Conservation (phyloP, 2,329 filamentous ascomycete species). For the Myriangium duriaei region DNA sequence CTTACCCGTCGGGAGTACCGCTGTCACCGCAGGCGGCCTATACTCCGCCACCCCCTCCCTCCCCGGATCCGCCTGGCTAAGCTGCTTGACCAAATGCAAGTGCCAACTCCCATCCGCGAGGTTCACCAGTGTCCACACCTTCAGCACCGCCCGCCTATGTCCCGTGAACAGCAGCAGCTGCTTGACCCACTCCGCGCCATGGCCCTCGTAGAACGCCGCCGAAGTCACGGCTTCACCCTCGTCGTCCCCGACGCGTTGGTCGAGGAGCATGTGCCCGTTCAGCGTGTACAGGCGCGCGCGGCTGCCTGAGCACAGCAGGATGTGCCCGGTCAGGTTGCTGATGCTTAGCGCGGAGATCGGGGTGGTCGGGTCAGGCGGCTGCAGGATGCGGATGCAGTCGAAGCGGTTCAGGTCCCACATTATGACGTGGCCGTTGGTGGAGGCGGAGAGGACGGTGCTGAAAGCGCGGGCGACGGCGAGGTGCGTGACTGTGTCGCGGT, state of each 20-base stretch:
- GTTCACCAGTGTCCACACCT: conserved; percentile 50
- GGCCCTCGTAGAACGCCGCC: conserved; percentile 87
- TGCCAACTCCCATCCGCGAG: conserved; percentile 53
- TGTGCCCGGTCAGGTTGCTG: conserved; percentile 83
- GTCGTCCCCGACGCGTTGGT: conserved; percentile 64
- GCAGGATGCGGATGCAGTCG: conserved; percentile 52
- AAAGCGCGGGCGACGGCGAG: conserved; percentile 81
- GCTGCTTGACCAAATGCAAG: conserved; percentile 63
- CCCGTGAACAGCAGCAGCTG: conserved; percentile 80
- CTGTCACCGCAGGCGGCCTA: conserved; percentile 59
- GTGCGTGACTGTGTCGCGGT: conserved; percentile 68
- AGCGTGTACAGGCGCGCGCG: conserved; percentile 71
- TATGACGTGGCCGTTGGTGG: conserved; percentile 67
- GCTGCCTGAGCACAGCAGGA: conserved; percentile 68
- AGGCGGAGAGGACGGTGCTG: conserved; percentile 74
- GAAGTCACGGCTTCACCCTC: conserved; percentile 59
- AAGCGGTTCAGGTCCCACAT: conserved; percentile 91
- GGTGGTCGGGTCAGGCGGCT: conserved; percentile 39
- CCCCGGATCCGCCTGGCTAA: conserved; percentile 66
- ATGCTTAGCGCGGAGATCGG: conserved; percentile 61
- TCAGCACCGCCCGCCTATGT: conserved; percentile 71
- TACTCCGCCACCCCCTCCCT: conserved; percentile 46
- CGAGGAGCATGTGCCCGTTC: conserved; percentile 71
- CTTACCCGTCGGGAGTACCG: conserved; percentile 69
- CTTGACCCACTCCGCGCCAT: conserved; percentile 83